A percentile compares a stretch with the other conserved stretches of the same genome.
Conservation (phyloP, 2,329 filamentous ascomycete genomes). For the Fusarium sp. region DNA sequence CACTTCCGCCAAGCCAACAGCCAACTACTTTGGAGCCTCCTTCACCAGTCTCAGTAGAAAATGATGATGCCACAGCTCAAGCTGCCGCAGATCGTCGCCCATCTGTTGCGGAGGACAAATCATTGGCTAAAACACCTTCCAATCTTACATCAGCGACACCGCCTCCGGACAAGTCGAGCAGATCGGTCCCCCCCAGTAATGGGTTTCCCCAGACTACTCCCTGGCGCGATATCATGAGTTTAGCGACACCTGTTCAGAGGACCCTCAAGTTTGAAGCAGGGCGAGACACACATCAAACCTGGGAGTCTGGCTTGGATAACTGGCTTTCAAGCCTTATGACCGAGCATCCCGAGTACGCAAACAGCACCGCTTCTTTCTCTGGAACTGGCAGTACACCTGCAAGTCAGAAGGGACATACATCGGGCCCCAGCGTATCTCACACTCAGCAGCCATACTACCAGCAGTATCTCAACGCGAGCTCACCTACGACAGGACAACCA, state of each 20-base stretch:
- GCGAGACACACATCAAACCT: conserved; percentile 74
- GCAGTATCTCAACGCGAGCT: conserved; percentile 64
- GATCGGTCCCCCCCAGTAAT: conserved; percentile 22
- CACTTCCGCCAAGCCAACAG: conserved; percentile 36
- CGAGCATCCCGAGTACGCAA: conserved; percentile 62
- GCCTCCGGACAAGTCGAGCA: conserved; percentile 49
- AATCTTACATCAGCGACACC: conserved; percentile 53
- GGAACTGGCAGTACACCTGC: conserved; percentile 28
- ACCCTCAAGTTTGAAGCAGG: conserved; percentile 80
- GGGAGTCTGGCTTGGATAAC: conserved; percentile 78
- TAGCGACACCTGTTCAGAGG: conserved; percentile 74
- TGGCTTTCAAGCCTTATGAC: conserved; percentile 64
- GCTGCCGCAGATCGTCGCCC: conserved; percentile 46
- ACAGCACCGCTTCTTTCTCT: conserved; percentile 51
- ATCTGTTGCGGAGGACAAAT: conserved; percentile 61
- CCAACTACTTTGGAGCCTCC: conserved; percentile 53
- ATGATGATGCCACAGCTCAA: conserved; percentile 47
- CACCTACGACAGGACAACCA: conserved; percentile 43
- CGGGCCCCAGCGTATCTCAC: conserved; percentile 43
- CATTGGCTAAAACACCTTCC: conserved; percentile 51
- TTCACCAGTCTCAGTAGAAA: conserved; percentile 58
- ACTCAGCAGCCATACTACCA: conserved; percentile 65
- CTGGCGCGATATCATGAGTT: conserved; percentile 82
- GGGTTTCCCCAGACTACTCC: conserved; percentile 57
- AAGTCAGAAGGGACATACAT: conserved; percentile 34